phyloP scores from a whole-genome alignment of 257 asterid genomes.

The Dorcoceras hygrometricum region DNA sequence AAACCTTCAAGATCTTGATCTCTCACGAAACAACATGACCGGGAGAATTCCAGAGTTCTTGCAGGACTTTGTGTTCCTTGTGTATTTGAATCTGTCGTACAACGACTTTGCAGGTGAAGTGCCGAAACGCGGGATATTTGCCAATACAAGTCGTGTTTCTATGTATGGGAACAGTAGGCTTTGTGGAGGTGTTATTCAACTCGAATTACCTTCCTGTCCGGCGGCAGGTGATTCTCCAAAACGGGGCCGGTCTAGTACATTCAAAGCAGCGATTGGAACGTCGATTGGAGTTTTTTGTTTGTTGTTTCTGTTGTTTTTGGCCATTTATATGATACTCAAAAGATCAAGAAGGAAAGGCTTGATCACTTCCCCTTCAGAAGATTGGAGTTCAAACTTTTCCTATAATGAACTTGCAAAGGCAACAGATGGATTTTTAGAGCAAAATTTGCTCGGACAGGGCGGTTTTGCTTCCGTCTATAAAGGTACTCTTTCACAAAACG shows the following conservation, averaged over 20 bases:
- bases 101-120: constrained; percentile 39
- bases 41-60: constrained; percentile 21
- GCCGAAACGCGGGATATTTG: constrained; percentile 35
- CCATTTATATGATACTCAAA: constrained; percentile 4
- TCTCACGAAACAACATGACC: constrained; percentile 19
- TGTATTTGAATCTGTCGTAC: constrained; percentile 36
- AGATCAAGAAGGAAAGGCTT: constrained; percentile 7
- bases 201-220: constrained; percentile 28
- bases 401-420: constrained; percentile 28
- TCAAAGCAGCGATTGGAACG: constrained; percentile 19
- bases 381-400: constrained; percentile 24
- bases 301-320: constrained; percentile 6
- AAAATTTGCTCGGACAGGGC: constrained; percentile 20
- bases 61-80: constrained; percentile 30
- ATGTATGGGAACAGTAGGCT: constrained; percentile 29
- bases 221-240: neutral
- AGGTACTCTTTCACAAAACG: constrained; percentile 8
- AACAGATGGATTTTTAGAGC: constrained; percentile 19
- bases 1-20: constrained; percentile 24
- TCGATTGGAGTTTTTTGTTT: constrained; percentile 9
- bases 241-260: neutral
- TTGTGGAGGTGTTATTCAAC: constrained; percentile 36
- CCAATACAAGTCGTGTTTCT: constrained; percentile 29
- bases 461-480: constrained; percentile 21
- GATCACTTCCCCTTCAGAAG: constrained; percentile 9